Evolutionary conservation across 2,329 filamentous ascomycete species (phyloP).

Genomic region (Fusarium pseudonygamai): DNA sequence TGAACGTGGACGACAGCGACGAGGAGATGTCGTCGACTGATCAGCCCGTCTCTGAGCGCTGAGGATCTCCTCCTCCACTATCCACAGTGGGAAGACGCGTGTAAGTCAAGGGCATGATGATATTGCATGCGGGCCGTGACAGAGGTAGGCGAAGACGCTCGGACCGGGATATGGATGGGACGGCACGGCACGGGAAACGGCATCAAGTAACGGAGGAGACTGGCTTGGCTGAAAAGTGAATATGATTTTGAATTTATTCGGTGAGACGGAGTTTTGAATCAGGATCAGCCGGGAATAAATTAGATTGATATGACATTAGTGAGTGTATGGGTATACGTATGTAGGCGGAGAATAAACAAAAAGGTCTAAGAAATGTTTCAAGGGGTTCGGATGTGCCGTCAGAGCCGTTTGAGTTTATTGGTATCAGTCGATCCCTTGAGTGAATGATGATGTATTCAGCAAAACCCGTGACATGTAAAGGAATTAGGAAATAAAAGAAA

Average conservation of each 20-base stretch:
- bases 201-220: neutral
- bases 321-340: neutral
- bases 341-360: neutral
- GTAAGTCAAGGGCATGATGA: conserved; percentile 4
- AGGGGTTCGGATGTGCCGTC: conserved; percentile 21
- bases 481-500: neutral
- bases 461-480: neutral
- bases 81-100: conserved; percentile 4
- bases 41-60: neutral
- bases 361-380: conserved; percentile 8
- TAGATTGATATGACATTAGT: neutral
- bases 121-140: neutral
- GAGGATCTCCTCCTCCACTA: neutral
- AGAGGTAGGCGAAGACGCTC: neutral
- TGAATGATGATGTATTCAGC: neutral
- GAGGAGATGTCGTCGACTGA: neutral
- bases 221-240: neutral
- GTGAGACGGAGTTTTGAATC: neutral
- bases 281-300: neutral
- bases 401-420: conserved; percentile 21
- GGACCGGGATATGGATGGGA: conserved; percentile 14
- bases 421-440: conserved; percentile 11
- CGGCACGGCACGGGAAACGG: conserved; percentile 21
- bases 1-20: neutral
- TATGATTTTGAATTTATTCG: neutral